Evolutionary conservation across 2,329 filamentous ascomycete genomes (phyloP), one percentile per base, ranked within the genome.

Genomic region (Clonostachys rhizophaga): DNA sequence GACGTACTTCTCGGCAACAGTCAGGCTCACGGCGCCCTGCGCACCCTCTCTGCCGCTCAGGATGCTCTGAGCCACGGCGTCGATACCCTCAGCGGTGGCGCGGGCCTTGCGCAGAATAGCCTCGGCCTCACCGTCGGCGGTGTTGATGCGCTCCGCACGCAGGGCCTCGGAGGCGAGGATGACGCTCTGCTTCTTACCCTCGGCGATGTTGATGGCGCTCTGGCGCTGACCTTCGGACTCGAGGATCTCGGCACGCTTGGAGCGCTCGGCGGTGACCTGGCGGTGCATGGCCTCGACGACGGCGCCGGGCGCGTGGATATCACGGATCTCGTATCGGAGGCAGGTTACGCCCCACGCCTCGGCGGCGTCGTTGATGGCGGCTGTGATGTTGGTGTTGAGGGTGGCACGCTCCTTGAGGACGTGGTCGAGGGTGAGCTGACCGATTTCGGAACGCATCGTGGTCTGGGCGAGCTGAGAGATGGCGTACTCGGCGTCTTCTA

Each of bases 221-320:
- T 99, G 94, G 52, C 94, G 80, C 71, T 99, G 94, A 70, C 94
- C 94, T 64, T 99, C 94, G 1, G 90, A 96, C 49, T 99, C 94
- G 43, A 99, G 78, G 59, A 99, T 99, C 72, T 99, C 94, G 48
- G 94, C 94, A 54, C 94, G 87, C 79, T 99, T 99, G 61, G 89
- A 95, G 40, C 94, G 87, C 74, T 99, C 94, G 16, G 94, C 94
- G 0, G 94, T 97, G 44, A 99, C 94, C 67, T 97, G 92, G 54
- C 94, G 83, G 74, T 99, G 94, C 94, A 99, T 99, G 59, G 94
- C 94, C 59, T 91, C 89, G 50, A 97, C 92, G 12, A 99, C 94
- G 44, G 87, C 87, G 34, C 86, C 89, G 2, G 94, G 94, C 0
- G 94, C 94, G 70, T 99, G 94, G 60, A 99, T 99, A 68, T 99